These are phyloP conservation scores for Fusarium sarcochroum DNA, from an alignment of 2,329 filamentous ascomycete genomes.

Conservation along the genomic window DNA sequence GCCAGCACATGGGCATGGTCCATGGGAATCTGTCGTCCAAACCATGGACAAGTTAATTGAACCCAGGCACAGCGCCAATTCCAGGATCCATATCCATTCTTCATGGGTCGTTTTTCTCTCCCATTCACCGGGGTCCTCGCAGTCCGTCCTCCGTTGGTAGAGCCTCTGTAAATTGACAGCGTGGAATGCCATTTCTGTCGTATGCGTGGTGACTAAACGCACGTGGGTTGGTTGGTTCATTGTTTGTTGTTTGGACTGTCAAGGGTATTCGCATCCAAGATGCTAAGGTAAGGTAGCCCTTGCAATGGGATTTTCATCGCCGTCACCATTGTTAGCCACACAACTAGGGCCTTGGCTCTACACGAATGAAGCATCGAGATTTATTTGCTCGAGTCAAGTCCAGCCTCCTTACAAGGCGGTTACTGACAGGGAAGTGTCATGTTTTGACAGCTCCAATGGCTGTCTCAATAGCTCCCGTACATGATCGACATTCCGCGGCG, in stretches of 20 bases:
- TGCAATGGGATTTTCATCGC: conserved; percentile 16
- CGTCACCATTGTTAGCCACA: conserved; percentile 11
- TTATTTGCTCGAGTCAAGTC: neutral
- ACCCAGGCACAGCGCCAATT: neutral
- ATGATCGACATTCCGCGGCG: conserved; percentile 27
- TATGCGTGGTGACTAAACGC: neutral
- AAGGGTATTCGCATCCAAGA: neutral
- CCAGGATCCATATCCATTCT: conserved; percentile 16
- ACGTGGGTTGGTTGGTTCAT: neutral
- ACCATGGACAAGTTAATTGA: conserved; percentile 42
- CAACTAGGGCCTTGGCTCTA: neutral
- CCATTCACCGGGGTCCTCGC: conserved; percentile 24
- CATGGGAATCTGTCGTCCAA: conserved; percentile 44
- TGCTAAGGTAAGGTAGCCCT: conserved; percentile 6
- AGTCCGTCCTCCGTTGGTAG: conserved; percentile 19
- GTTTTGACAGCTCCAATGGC: conserved; percentile 13
- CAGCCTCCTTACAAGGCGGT: neutral
- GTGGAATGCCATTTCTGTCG: neutral
- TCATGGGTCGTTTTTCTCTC: conserved; percentile 39
- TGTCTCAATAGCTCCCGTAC: conserved; percentile 10
- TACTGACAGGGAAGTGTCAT: conserved; percentile 8
- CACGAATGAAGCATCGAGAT: neutral
- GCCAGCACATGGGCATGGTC: conserved; percentile 12
- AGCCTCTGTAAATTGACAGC: neutral
- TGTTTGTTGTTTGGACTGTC: neutral